These are phyloP conservation scores for Flaveria ramosissima DNA, from an alignment of 129 eudicot genomes.

Conservation along the genomic window DNA sequence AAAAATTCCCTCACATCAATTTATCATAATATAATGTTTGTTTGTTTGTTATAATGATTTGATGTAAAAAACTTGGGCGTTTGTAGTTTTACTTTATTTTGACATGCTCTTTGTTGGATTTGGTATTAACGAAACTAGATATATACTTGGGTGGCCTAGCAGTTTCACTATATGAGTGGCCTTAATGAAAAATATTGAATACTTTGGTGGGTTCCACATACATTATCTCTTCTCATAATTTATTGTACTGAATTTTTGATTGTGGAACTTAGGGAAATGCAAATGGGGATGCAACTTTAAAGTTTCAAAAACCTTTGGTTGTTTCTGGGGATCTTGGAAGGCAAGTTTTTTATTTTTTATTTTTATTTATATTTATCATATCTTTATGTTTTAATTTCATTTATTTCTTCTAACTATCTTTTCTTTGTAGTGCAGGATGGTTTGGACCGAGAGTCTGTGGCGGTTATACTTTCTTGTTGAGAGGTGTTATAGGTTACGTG, in stretches of 20 bases:
- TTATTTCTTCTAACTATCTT: background rate
- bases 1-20: background rate
- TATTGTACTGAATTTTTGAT: slow-evolving; percentile 14
- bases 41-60: no score
- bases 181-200: background rate
- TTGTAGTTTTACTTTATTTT: background rate
- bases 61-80: background rate
- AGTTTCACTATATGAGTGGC: background rate
- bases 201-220: background rate
- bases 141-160: background rate
- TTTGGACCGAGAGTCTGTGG: slow-evolving; percentile 85
- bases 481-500: slow-evolving; percentile 84
- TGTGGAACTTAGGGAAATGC: slow-evolving; percentile 34
- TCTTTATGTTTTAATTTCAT: background rate
- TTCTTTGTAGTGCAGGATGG: slow-evolving; percentile 49
- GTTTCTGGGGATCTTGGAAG: slow-evolving; percentile 44
- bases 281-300: slow-evolving; percentile 33
- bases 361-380: background rate
- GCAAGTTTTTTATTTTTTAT: slow-evolving; percentile 31
- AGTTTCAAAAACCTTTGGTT: slow-evolving; percentile 19
- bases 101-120: background rate
- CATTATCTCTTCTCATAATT: background rate
- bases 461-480: slow-evolving; percentile 83
- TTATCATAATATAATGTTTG: background rate
- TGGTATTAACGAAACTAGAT: background rate